Base-by-base conservation (phyloP, 495 filamentous ascomycete species). In the Tuber melanosporum region DNA sequence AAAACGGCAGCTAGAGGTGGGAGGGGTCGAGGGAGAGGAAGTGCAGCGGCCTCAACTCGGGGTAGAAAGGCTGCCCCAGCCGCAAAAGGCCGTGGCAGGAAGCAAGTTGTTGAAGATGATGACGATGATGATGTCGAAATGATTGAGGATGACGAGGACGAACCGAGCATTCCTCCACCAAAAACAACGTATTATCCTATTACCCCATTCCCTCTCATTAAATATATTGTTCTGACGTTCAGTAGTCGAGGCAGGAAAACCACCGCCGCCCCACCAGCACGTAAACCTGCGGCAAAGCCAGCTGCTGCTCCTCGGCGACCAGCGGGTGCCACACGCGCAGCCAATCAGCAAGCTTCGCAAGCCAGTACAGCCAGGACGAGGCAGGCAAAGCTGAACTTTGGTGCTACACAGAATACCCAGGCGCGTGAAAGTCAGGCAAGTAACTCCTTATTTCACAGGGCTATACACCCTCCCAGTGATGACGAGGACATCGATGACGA, bases 311-410 rank as follows among this genome's bases (percentile, higher is more conserved):
- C 84, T 22, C 72, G 80, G 22, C 87, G 84, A 76, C 84, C 84
- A 32, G 80, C 86, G n/a, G 79, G 86, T 9, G 75, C 86, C 32
- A 82, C 79, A 70, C 75, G 82, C 17, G 43, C 75, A 12, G 46
- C 74, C 72, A 66, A 17, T 36, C 57, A 12, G 0, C 57, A 32
- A 66, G 15, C 57, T 17, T 66, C 57, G 57, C 57, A 66, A 36
- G 57, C 57, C 14, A 32, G 57, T 6, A 81, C 84, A 52, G 80
- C 86, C n/a, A 73, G 85, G 71, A 84, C 71, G 82, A 84, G 79
- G 70, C 94, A 98, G 84, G 89, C 92, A 3, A 94, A 86, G 19
- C 85, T 97, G 26, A 91, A 88, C 82, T 97, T 97, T 82, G 87
- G 86, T 71, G 84, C 86, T 17, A 85, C 86, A 75, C 84, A 81